These are phyloP conservation scores for Leishmania tarentolae DNA, from an alignment of 208 protist genomes.

Conservation along the genomic window DNA sequence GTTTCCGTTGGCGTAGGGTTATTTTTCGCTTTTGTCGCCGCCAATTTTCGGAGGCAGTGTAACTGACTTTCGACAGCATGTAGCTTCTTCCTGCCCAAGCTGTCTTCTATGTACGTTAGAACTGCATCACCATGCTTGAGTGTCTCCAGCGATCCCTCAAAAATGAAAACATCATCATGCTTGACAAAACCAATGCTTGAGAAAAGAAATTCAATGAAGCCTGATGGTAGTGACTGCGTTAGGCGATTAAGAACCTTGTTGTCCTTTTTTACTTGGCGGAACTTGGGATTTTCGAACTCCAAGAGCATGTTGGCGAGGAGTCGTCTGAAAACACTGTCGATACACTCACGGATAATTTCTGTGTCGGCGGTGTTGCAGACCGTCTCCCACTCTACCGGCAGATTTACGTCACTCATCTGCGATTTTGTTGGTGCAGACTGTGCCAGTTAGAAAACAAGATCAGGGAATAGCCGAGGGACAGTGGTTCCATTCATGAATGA, in stretches of 20 bases:
- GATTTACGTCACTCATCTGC: neutral
- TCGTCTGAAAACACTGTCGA: slow-evolving; percentile 51
- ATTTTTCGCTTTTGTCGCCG: slow-evolving; percentile 18
- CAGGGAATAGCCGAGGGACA: neutral
- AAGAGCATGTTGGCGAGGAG: slow-evolving; percentile 78
- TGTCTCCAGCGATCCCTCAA: slow-evolving; percentile 43
- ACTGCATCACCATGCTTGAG: slow-evolving; percentile 47
- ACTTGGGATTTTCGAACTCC: slow-evolving; percentile 65
- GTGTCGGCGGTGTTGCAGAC: neutral
- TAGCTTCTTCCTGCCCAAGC: slow-evolving; percentile 26
- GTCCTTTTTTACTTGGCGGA: slow-evolving; percentile 45
- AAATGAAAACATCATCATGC: slow-evolving; percentile 40
- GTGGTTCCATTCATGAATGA: neutral
- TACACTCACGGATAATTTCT: slow-evolving; percentile 12
- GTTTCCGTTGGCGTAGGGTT: neutral
- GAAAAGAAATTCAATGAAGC: slow-evolving; percentile 57
- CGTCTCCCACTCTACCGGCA: slow-evolving; percentile 3
- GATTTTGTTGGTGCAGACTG: neutral
- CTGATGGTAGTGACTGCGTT: slow-evolving; percentile 26
- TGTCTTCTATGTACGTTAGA: slow-evolving; percentile 54
- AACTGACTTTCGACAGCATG: slow-evolving; percentile 6
- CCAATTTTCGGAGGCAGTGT: slow-evolving; percentile 5
- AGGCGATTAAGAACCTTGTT: slow-evolving; percentile 49
- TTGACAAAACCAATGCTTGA: slow-evolving; percentile 48
- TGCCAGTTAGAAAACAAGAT: neutral